Percentiles rank a stretch among this genome's conserved stretches.
These are phyloP conservation scores for Tilletiaria anomala DNA, from an alignment of 1,284 basidiomycete species.

Conservation along the genomic window DNA sequence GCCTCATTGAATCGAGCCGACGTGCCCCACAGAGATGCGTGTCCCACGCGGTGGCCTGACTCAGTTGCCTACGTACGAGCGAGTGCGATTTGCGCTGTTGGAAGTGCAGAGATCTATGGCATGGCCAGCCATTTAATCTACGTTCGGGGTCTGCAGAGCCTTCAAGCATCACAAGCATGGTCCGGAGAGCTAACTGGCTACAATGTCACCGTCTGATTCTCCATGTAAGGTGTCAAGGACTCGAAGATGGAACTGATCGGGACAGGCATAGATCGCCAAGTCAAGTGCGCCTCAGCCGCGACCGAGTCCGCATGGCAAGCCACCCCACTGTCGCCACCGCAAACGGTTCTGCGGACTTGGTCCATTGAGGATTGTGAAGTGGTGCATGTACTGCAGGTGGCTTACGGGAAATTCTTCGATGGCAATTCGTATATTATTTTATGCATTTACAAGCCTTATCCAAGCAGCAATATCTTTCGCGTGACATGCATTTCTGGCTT, in stretches of 20 bases:
- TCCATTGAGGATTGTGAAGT: slow-evolving; percentile 50
- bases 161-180: no score
- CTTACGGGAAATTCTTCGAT: slow-evolving; percentile 49
- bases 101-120: no score
- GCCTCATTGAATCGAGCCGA: no score
- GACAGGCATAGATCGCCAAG: slow-evolving; percentile 45
- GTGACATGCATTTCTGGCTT: slow-evolving; percentile 55
- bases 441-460: slow-evolving; percentile 42
- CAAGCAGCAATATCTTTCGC: slow-evolving; percentile 48
- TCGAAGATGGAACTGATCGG: slow-evolving; percentile 51
- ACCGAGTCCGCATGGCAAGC: slow-evolving; percentile 47
- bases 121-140: no score
- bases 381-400: slow-evolving; percentile 47
- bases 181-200: no score
- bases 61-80: no score
- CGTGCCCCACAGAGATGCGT: no score
- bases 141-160: no score
- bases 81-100: no score
- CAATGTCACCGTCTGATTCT: no score
- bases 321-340: slow-evolving; percentile 43
- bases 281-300: slow-evolving; percentile 48
- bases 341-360: slow-evolving; percentile 47
- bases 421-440: slow-evolving; percentile 55
- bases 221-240: no score
- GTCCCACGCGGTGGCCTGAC: no score